Base-by-base conservation (phyloP, 352 stramenopile species). In the Phytophthora tubulina region DNA sequence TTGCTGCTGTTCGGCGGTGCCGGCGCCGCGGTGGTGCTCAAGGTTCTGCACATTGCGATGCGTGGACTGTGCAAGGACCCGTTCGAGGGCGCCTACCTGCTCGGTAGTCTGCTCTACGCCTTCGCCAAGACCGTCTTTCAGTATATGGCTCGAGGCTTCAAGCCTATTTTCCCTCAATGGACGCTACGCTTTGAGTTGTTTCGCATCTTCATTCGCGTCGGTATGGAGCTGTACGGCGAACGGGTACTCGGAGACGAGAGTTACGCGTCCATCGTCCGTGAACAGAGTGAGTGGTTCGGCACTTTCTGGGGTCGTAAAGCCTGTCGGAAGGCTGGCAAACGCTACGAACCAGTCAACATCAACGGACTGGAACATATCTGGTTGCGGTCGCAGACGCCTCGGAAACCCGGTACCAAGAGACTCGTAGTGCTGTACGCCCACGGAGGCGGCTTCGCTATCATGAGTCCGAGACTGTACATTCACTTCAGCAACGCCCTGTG, bases 381-480 rank as follows among this genome's bases (percentile, higher is more conserved):
- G 75, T 54, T 84, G 33, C 56, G 62, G 35, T 69, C 62, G 9
- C 27, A 50, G 17, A 51, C 42, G 14, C 54, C 41, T 9, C 21
- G 46, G 4, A 51, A 69, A 55, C 57, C 45, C 21, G 64, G 55
- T 17, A 33, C 57, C 11, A 66, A 68, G 36, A 61, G 49, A n/a
- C 38, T 82, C 14, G 68, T 82, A 4, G 60, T 84, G 13, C 35
- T 84, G 10, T 84, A 81, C 41, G 69, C 73, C 32, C 80, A 90
- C 48, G 82, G 82, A 11, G 82, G 82, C 9, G 82, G 80, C 49
- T 86, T 80, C 52, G 67, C 76, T 4, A 59, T 88, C 48, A 60
- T 80, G 31, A 76, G 77, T 57, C 79, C 79, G 30, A 70, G 69
- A 17, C 51, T 85, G 41, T 86, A 85, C 70, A 81, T 85, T 30